Percentiles rank a stretch among this genome's conserved stretches.
Conservation (phyloP, 805 yeast species). For the Torulaspora microellipsoides region DNA sequence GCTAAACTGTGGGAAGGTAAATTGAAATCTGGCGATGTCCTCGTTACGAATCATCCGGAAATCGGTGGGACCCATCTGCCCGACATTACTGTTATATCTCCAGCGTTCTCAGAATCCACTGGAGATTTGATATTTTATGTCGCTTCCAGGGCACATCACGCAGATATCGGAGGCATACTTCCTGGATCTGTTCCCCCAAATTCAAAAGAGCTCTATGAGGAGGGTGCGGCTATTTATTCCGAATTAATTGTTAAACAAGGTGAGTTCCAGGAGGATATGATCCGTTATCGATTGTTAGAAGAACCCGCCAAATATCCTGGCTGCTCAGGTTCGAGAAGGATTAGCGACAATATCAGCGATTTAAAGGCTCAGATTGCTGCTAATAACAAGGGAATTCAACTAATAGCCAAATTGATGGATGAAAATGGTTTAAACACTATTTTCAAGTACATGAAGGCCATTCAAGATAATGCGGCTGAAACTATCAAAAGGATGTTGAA, state of each 20-base stretch:
- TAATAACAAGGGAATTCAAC: constrained; percentile 73
- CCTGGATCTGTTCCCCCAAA: constrained; percentile 97
- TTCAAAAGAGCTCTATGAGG: constrained; percentile 78
- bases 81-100: constrained; percentile 89
- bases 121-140: constrained; percentile 71
- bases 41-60: constrained; percentile 76
- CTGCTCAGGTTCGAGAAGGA: constrained; percentile 82
- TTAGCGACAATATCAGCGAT: constrained; percentile 80
- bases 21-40: constrained; percentile 66
- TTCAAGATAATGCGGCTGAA: constrained; percentile 70
- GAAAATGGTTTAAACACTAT: constrained; percentile 62
- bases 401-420: constrained; percentile 53
- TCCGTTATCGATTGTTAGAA: constrained; percentile 54
- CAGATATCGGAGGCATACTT: constrained; percentile 87
- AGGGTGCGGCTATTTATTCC: constrained; percentile 84
- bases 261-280: constrained; percentile 66
- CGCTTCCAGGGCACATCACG: constrained; percentile 94
- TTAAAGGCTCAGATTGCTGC: constrained; percentile 86
- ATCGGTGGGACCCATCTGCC: constrained; percentile 87
- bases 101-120: constrained; percentile 59
- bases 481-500: constrained; percentile 59
- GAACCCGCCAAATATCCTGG: constrained; percentile 82
- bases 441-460: constrained; percentile 71
- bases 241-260: constrained; percentile 71
- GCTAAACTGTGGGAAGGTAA: constrained; percentile 60